These are phyloP conservation scores for Xylona heveae DNA, from an alignment of 495 filamentous ascomycete species.

Conservation along the genomic window DNA sequence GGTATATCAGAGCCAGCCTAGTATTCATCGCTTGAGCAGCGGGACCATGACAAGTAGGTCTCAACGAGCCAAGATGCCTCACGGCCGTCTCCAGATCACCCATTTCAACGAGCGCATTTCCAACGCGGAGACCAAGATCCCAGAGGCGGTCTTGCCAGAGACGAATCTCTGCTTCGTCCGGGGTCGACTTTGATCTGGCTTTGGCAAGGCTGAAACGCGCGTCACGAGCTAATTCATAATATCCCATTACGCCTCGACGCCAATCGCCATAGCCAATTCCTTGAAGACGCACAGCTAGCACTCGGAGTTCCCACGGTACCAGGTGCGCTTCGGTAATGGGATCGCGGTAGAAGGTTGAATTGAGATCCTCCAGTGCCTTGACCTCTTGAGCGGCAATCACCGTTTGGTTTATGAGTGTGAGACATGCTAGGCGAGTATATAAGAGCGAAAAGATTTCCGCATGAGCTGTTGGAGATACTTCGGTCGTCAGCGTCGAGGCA, in stretches of 20 bases:
- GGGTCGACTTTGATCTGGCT: no score
- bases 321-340: conserved; percentile 29
- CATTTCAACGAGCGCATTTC: conserved; percentile 74
- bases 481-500: conserved; percentile 41
- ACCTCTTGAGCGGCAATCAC: conserved; percentile 68
- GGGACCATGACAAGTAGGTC: conserved; percentile 4
- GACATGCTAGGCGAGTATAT: conserved; percentile 64
- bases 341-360: conserved; percentile 45
- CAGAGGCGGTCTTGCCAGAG: conserved; percentile 47
- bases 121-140: conserved; percentile 60
- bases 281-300: conserved; percentile 63
- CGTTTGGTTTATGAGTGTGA: conserved; percentile 50
- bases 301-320: conserved; percentile 71
- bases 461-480: conserved; percentile 31
- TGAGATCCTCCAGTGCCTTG: conserved; percentile 63
- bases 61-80: conserved; percentile 35
- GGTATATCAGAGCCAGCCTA: conserved; percentile 41
- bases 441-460: conserved; percentile 50
- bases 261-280: conserved; percentile 67
- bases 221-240: conserved; percentile 73
- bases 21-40: conserved; percentile 14
- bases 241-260: conserved; percentile 62
- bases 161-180: conserved; percentile 14
- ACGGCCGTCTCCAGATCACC: conserved; percentile 60
- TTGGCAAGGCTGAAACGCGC: conserved; percentile 32